Percentiles rank a stretch among this genome's conserved stretches.
Evolutionary conservation across 2,329 filamentous ascomycete species (phyloP).

Genomic region (Rasamsonia emersonii): DNA sequence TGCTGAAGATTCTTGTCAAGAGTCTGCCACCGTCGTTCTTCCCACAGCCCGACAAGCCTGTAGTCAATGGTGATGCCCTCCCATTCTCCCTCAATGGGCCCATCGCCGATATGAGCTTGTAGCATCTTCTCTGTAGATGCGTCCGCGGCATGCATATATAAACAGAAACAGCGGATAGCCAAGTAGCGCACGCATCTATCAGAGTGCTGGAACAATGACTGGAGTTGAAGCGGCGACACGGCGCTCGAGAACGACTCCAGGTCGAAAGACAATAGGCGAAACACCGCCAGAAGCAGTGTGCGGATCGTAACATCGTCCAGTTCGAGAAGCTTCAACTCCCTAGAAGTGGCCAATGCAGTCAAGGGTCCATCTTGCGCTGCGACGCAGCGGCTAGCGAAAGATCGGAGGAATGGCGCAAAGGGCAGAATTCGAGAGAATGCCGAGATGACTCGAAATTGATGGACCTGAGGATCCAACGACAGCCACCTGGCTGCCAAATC

Average conservation of each 20-base stretch:
- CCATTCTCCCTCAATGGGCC: slow-evolving; percentile 59
- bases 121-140: slow-evolving; percentile 65
- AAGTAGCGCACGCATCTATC: slow-evolving; percentile 64
- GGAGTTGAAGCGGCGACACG: slow-evolving; percentile 59
- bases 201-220: slow-evolving; percentile 55
- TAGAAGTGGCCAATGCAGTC: slow-evolving; percentile 23
- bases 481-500: slow-evolving; percentile 80
- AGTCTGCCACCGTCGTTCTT: slow-evolving; percentile 48
- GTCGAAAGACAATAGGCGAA: slow-evolving; percentile 73
- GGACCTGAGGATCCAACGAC: slow-evolving; percentile 22
- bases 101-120: slow-evolving; percentile 54
- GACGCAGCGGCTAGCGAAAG: slow-evolving; percentile 54
- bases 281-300: slow-evolving; percentile 56
- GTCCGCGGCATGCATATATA: slow-evolving; percentile 73
- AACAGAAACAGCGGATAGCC: slow-evolving; percentile 70
- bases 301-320: slow-evolving; percentile 33
- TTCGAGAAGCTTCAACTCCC: slow-evolving; percentile 19
- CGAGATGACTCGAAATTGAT: slow-evolving; percentile 45
- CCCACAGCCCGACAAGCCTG: slow-evolving; percentile 59
- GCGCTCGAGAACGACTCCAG: slow-evolving; percentile 56
- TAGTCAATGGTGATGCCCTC: slow-evolving; percentile 73
- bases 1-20: slow-evolving; percentile 17
- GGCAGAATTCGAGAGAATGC: slow-evolving; percentile 74
- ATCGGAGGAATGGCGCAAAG: slow-evolving; percentile 69
- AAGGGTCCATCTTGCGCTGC: slow-evolving; percentile 24